Base-by-base conservation (phyloP, 768 basidiomycete species). In the Calocybe indica region DNA sequence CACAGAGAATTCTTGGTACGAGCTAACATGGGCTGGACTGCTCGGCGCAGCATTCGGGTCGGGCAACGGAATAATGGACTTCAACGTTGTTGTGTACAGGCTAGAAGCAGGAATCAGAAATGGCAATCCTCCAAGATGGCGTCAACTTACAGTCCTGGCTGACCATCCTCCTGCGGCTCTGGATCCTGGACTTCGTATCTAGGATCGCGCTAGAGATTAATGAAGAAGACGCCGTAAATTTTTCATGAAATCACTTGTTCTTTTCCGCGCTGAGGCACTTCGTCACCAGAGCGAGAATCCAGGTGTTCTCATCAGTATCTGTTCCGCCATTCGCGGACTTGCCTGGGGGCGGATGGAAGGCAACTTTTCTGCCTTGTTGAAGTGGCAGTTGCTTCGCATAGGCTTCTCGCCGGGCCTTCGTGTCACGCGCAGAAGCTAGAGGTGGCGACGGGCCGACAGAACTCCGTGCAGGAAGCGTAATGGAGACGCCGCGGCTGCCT, bases 141-240 rank as follows among this genome's bases (percentile, higher is more conserved):
- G 32, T 35, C 33, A 5, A 57, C 74, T 58, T 63, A 78, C 75
- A 66, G 68, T 58, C 84, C 85, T 14, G 85, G 82, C 53, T 85
- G 76, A 7, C 87, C 84, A 46, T 88, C 84, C 60, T 89, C 88
- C 62, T 88, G 84, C 13, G 85, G 84, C 53, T 92, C 89, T 35
- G 79, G 82, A 58, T 92, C 90, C 63, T 88, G 86, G 0, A 92
- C 90, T 62, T 90, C 88, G 53, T 92, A 92, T 52, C 87, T 91
- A 49, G 12, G 6, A 41, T 5, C 22, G n/a, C 13, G 14, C 31
- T 34, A 30, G 2, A 5, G 7, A 43, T 7, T 33, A 37, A 37
- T 37, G 36, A 11, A 11, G 36, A 37, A 37, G 36, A 14, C 36
- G 30, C 29, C 12, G 13, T 14, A 34, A 10, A 29, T 32, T 15